These are phyloP conservation scores for Trichoderma sp. DNA, from an alignment of 2,329 filamentous ascomycete species.

Conservation along the genomic window DNA sequence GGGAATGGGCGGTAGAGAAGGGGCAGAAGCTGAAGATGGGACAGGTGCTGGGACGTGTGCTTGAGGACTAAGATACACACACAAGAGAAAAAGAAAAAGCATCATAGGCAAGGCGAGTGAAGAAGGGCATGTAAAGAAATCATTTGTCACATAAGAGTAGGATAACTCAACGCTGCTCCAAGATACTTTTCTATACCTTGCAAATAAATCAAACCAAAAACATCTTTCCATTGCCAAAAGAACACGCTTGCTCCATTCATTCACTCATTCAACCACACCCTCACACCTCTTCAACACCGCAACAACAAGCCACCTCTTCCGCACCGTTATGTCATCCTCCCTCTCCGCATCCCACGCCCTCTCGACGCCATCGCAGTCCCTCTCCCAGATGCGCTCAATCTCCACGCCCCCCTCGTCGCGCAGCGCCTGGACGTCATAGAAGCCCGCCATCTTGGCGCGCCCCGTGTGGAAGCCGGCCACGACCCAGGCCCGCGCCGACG, in stretches of 20 bases:
- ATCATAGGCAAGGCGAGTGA: slow-evolving; percentile 26
- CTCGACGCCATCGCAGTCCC: slow-evolving; percentile 65
- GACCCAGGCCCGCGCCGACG: slow-evolving; percentile 59
- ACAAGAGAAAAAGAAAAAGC: not conserved
- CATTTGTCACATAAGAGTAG: not conserved
- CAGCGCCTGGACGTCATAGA: slow-evolving; percentile 58
- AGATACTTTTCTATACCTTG: slow-evolving; percentile 4
- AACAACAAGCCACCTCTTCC: slow-evolving; percentile 72
- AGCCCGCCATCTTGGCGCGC: slow-evolving; percentile 62
- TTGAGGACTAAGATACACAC: not conserved
- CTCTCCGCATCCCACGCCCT: slow-evolving; percentile 63
- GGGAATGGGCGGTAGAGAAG: slow-evolving; percentile 83
- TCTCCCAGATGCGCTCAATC: slow-evolving; percentile 67
- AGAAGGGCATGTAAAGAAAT: slow-evolving; percentile 13
- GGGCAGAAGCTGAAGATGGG: slow-evolving; percentile 89
- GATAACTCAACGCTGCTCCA: slow-evolving; percentile 8
- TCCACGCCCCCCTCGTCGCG: slow-evolving; percentile 52
- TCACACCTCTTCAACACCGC: slow-evolving; percentile 49
- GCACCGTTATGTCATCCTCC: slow-evolving; percentile 62
- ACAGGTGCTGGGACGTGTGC: slow-evolving; percentile 75
- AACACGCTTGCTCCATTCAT: not conserved
- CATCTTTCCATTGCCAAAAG: not conserved
- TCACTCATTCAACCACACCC: not conserved
- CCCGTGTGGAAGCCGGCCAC: slow-evolving; percentile 74
- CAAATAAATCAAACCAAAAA: not conserved